phyloP scores from a whole-genome alignment of 2,329 filamentous ascomycete genomes.

The Penicillium brevicompactum region DNA sequence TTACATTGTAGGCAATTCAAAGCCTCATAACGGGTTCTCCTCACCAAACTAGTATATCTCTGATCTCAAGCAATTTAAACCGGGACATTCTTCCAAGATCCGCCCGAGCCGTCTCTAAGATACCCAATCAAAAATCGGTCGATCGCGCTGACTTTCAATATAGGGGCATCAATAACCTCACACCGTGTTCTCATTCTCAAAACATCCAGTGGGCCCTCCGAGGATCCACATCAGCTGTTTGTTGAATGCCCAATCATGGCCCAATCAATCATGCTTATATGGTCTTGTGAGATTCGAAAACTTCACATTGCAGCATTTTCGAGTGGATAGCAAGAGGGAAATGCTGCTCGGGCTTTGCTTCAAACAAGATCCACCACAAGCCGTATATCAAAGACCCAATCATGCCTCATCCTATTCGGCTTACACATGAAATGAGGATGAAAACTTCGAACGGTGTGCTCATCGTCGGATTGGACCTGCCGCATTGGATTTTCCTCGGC shows the following conservation, averaged over 20 bases:
- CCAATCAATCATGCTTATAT: not conserved
- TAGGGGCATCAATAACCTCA: not conserved
- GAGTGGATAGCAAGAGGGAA: not conserved
- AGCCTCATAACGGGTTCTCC: not conserved
- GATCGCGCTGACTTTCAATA: not conserved
- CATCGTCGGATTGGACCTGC: not conserved
- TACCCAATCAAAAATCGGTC: not conserved
- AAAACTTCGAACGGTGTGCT: not conserved
- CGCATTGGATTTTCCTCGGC: not conserved
- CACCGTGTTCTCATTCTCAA: not conserved
- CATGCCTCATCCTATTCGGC: not conserved
- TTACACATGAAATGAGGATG: not conserved
- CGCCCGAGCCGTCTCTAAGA: not conserved
- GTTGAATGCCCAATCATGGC: not conserved
- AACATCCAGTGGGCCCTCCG: not conserved
- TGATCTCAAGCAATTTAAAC: not conserved
- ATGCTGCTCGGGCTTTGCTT: not conserved
- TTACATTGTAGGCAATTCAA: not conserved
- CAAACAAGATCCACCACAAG: not conserved
- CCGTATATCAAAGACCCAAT: not conserved
- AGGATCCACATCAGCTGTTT: not conserved
- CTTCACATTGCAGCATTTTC: not conserved
- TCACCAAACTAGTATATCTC: not conserved
- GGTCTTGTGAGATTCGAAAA: not conserved
- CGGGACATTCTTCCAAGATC: not conserved